Percentiles rank a stretch among this genome's conserved stretches.
Evolutionary conservation across 768 basidiomycete species (phyloP).

Genomic region (Coprinellus micaceus): DNA sequence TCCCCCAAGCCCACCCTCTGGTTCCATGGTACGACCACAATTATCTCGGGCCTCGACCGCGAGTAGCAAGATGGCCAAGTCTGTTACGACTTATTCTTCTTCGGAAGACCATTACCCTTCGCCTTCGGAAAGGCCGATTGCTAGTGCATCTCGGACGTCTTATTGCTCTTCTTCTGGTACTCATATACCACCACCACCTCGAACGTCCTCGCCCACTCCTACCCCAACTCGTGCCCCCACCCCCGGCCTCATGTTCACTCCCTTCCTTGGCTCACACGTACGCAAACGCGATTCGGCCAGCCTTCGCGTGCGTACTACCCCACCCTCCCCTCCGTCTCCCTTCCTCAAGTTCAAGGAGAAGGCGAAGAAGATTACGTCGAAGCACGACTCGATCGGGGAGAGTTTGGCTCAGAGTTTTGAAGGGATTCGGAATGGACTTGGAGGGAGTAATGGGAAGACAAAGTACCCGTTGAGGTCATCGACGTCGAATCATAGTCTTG

Average conservation of each 20-base stretch:
- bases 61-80: not conserved
- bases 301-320: not conserved
- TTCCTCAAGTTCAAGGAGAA: conserved; percentile 9
- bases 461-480: conserved; percentile 13
- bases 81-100: not conserved
- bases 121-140: not conserved
- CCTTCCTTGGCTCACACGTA: conserved; percentile 10
- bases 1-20: not conserved
- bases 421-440: conserved; percentile 11
- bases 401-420: conserved; percentile 6
- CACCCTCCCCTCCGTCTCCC: not conserved
- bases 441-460: conserved; percentile 11
- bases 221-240: conserved; percentile 10
- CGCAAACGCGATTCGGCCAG: conserved; percentile 6
- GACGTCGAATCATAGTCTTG: conserved; percentile 9
- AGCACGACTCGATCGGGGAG: conserved; percentile 10
- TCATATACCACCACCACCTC: not conserved
- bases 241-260: conserved; percentile 9
- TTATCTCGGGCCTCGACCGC: not conserved
- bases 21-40: not conserved
- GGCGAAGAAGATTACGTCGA: conserved; percentile 7
- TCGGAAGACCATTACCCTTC: not conserved
- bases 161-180: conserved; percentile 2
- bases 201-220: conserved; percentile 4
- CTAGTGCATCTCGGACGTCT: not conserved